phyloP scores from a whole-genome alignment of 2,329 filamentous ascomycete species.

The Fusarium sp. region DNA sequence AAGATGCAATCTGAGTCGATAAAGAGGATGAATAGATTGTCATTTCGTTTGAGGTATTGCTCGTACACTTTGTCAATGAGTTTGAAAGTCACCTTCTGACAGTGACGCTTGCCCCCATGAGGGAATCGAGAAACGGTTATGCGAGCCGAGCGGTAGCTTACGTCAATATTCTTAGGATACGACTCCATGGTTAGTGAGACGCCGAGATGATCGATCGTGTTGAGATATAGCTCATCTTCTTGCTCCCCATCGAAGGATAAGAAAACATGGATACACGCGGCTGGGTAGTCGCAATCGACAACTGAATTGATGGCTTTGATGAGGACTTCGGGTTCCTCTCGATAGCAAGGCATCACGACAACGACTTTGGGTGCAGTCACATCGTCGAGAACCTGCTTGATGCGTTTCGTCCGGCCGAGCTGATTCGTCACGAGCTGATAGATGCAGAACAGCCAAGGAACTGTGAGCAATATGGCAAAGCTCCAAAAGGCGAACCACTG shows the following conservation, averaged over 20 bases:
- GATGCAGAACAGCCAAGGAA: constrained; percentile 94
- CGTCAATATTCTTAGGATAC: constrained; percentile 92
- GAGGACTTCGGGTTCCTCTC: constrained; percentile 86
- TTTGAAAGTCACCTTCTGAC: constrained; percentile 92
- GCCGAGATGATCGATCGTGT: constrained; percentile 86
- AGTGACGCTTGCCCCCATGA: constrained; percentile 93
- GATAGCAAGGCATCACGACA: constrained; percentile 97
- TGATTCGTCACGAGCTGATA: constrained; percentile 91
- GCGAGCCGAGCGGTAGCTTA: constrained; percentile 83
- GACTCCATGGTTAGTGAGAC: constrained; percentile 80
- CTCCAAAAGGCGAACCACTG: constrained; percentile 98
- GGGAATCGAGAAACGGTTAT: constrained; percentile 93
- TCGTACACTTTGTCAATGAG: constrained; percentile 94
- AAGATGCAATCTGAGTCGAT: constrained; percentile 98
- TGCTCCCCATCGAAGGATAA: constrained; percentile 93
- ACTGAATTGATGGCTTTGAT: constrained; percentile 91
- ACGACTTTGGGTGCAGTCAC: constrained; percentile 91
- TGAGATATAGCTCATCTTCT: constrained; percentile 89
- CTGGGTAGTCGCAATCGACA: constrained; percentile 92
- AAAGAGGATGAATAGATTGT: constrained; percentile 95
- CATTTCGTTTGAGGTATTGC: constrained; percentile 86
- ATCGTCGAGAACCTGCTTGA: constrained; percentile 88
- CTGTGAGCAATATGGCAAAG: constrained; percentile 84
- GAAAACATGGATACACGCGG: constrained; percentile 93
- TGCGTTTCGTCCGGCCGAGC: constrained; percentile 82